Evolutionary conservation across 1,139 yeast genomes (phyloP), one percentile per base, ranked within the genome.

Genomic region (Geotrichum cucujoidarum): DNA sequence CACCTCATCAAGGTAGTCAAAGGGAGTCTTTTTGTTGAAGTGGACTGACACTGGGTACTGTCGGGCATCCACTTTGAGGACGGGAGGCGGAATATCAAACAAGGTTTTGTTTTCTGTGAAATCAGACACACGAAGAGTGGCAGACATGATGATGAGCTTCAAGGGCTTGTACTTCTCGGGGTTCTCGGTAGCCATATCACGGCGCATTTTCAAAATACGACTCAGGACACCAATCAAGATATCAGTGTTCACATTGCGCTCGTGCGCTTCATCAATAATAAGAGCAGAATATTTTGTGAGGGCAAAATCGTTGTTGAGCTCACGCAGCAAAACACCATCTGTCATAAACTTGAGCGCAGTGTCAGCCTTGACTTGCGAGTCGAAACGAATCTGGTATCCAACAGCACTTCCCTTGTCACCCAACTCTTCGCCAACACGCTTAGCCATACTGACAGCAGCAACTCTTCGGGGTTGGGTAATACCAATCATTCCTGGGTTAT

Each of bases 391-490:
- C 65, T 92, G 97, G 63, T 92, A 80, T 8, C 92, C 96, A 11
- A 94, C 98, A 51, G 77, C 73, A 25, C 75, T 66, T 3, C 86
- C 83, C 57, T 84, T 88, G 55, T 82, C 76, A 0, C 97, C 97
- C 51, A 92, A 69, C 64, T 92, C 99, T 37, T 75, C 73, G 0
- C 81, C 74, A 4, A 92, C 96, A 68, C 99, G 83, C 49, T 79
- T 76, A 1, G 98, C 92, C 97, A 94, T 92, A 4, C 97, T 86
- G 4, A 94, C 95, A 0, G 98, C 97, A 4, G 99, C 99, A 50
- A 92, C 98, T 69, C 99, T 78, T 71, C 99, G 79, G 0, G 99
- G 98, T 67, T 92, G 98, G 0, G 99, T 92, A 24, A 94, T 75
- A 49, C 97, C 98, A 60, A 92, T 87, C 85, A 90, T 82, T 1